Evolutionary conservation across 345 rosid species (phyloP).

Genomic region (Linum tenue): DNA sequence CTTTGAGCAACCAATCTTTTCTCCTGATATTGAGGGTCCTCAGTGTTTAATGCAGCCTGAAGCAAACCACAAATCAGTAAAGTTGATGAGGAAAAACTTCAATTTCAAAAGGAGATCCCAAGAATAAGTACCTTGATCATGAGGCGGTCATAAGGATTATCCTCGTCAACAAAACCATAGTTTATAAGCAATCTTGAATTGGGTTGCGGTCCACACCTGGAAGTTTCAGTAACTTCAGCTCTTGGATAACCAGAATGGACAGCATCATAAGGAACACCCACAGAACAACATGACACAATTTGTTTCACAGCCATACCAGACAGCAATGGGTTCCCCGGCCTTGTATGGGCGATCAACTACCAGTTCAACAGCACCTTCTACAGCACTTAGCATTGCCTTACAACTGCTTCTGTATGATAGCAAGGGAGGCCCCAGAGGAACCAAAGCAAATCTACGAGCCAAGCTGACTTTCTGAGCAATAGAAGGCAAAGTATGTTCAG

Average conservation of each 20-base stretch:
- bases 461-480: conserved; percentile 79
- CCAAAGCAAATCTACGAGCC: conserved; percentile 95
- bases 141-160: conserved; percentile 72
- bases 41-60: conserved; percentile 85
- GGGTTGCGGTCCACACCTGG: conserved; percentile 98
- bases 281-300: conserved; percentile 1
- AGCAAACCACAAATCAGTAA: conserved; percentile 19
- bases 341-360: conserved; percentile 80
- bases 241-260: conserved; percentile 7
- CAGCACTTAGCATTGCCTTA: conserved; percentile 85
- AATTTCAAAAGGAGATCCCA: conserved; percentile 4
- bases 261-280: conserved; percentile 1
- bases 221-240: conserved; percentile 5
- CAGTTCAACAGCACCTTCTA: conserved; percentile 74
- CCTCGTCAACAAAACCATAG: conserved; percentile 92
- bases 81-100: conserved; percentile 7
- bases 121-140: conserved; percentile 50
- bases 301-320: conserved; percentile 44
- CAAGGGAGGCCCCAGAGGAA: conserved; percentile 97
- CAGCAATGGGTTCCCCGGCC: conserved; percentile 85
- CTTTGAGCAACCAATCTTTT: conserved; percentile 96
- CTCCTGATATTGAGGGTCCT: conserved; percentile 95
- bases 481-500: conserved; percentile 17
- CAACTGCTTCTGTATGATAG: conserved; percentile 85
- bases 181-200: conserved; percentile 86